Evolutionary conservation across 1,139 yeast species (phyloP), one percentile per base, ranked within the genome.

Genomic region (Lodderomyces metapsilosis): DNA sequence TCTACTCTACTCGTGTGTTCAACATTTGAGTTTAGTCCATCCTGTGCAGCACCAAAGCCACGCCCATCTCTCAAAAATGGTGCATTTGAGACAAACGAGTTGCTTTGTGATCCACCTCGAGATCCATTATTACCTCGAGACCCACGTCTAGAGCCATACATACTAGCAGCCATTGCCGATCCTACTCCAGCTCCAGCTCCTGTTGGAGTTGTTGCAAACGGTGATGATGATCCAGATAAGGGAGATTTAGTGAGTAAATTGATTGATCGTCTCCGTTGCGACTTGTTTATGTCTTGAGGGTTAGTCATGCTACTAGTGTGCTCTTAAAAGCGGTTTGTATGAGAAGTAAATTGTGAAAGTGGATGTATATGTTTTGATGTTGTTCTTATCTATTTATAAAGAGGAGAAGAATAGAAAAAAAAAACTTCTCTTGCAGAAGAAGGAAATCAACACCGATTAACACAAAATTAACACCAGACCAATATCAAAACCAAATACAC

Each of bases 161-260:
- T 28, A 28, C 18, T 15, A 11, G 20, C 12, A 15, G 32, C 15
- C 4, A n/a, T 12, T 44, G 22, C 46, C 4, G 25, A 6, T 23
- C 25, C 25, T 8, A 5, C 25, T 10, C n/a, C 25, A 8, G 11
- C n/a, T 23, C 25, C 25, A 7, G 25, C n/a, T 24, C 27, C 34
- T 21, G 23, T 32, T 13, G 18, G 18, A 17, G 21, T 16, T 28
- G 15, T 11, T 47, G 4, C 32, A 28, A 15, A 28, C 15, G 32
- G 59, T 48, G 9, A 47, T 3, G 73, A 71, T 3, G 71, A 64
- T 11, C 53, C 53, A 2, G 62, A 54, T 23, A 62, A 43, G 9
- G 70, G 64, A 1, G 70, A 58, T 39, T 61, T 49, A 3, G 71
- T 61, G 18, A 68, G 47, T 43, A 59, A 61, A n/a, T 71, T 72